A percentile compares a stretch with the other conserved stretches of the same genome.
phyloP scores from a whole-genome alignment of 192 early-diverging fungal species.

The Coemansia sp. region DNA sequence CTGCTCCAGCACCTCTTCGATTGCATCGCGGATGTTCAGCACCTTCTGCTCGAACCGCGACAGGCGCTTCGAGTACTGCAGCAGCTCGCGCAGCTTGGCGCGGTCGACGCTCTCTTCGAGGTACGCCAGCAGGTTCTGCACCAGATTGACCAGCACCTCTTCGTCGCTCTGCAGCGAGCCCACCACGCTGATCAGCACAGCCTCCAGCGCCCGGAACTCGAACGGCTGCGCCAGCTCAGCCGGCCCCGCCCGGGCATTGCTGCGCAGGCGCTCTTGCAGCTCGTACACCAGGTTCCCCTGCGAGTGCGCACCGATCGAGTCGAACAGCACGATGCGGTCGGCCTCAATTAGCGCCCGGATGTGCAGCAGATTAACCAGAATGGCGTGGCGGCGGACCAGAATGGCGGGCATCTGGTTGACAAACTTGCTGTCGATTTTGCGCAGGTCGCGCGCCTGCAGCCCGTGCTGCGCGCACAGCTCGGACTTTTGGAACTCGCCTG shows the following conservation, averaged over 20 bases:
- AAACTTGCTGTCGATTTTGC: slow-evolving; percentile 75
- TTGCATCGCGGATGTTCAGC: slow-evolving; percentile 70
- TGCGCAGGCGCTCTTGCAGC: slow-evolving; percentile 69
- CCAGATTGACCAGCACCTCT: slow-evolving; percentile 65
- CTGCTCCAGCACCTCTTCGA: slow-evolving; percentile 79
- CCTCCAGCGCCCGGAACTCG: slow-evolving; percentile 72
- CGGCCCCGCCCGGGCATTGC: slow-evolving; percentile 21
- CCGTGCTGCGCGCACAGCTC: slow-evolving; percentile 77
- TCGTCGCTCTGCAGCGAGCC: slow-evolving; percentile 67
- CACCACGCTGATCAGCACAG: slow-evolving; percentile 73
- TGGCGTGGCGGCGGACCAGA: slow-evolving; percentile 76
- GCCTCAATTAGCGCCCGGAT: slow-evolving; percentile 80
- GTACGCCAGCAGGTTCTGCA: slow-evolving; percentile 65
- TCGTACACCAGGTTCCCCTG: slow-evolving; percentile 78
- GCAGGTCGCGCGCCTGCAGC: slow-evolving; percentile 81
- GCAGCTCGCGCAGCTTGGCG: slow-evolving; percentile 71
- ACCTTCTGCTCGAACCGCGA: slow-evolving; percentile 79
- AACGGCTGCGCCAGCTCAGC: slow-evolving; percentile 35
- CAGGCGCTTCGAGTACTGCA: slow-evolving; percentile 74
- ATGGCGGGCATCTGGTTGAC: slow-evolving; percentile 80
- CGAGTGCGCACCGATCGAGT: slow-evolving; percentile 68
- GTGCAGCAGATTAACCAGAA: slow-evolving; percentile 80
- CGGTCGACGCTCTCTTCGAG: slow-evolving; percentile 74
- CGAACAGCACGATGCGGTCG: slow-evolving; percentile 75
- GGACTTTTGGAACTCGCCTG: slow-evolving; percentile 74